phyloP scores from a whole-genome alignment of 2,329 filamentous ascomycete species.

The Xylaria sp. region DNA sequence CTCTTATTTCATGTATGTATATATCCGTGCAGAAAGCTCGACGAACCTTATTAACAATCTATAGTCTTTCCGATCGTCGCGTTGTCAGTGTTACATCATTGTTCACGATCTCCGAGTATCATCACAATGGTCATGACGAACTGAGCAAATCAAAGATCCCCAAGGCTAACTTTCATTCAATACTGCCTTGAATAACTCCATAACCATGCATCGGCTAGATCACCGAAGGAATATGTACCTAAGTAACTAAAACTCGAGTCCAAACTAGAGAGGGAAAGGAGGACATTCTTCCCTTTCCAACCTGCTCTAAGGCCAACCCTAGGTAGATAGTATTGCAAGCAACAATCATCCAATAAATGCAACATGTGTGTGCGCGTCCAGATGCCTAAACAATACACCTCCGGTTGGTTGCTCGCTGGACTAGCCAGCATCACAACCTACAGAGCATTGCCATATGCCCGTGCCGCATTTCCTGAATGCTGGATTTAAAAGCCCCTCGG shows the following conservation, averaged over 20 bases:
- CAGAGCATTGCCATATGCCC: constrained; percentile 3
- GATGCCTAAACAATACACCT: constrained; percentile 1
- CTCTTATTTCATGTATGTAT: background rate
- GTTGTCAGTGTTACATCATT: background rate
- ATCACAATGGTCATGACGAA: background rate
- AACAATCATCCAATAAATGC: constrained; percentile 19
- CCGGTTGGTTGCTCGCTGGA: background rate
- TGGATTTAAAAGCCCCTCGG: constrained; percentile 7
- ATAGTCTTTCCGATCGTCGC: background rate
- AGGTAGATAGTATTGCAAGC: constrained; percentile 10
- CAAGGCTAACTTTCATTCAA: constrained; percentile 10
- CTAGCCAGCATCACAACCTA: background rate
- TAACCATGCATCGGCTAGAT: constrained; percentile 30
- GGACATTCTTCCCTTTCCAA: constrained; percentile 23
- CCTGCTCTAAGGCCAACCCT: constrained; percentile 5
- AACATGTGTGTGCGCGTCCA: constrained; percentile 2
- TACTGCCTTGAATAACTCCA: constrained; percentile 22
- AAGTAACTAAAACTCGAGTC: constrained; percentile 1
- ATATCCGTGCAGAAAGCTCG: background rate
- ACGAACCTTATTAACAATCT: background rate
- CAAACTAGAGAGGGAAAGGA: constrained; percentile 3
- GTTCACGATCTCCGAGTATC: background rate
- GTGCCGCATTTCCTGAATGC: constrained; percentile 21
- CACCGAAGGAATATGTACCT: constrained; percentile 8
- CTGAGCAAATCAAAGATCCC: background rate